A percentile compares a stretch with the other conserved stretches of the same genome.
phyloP scores from a whole-genome alignment of 225 moss, liverwort and hornwort species.

The Pseudisothecium myosuroides region DNA sequence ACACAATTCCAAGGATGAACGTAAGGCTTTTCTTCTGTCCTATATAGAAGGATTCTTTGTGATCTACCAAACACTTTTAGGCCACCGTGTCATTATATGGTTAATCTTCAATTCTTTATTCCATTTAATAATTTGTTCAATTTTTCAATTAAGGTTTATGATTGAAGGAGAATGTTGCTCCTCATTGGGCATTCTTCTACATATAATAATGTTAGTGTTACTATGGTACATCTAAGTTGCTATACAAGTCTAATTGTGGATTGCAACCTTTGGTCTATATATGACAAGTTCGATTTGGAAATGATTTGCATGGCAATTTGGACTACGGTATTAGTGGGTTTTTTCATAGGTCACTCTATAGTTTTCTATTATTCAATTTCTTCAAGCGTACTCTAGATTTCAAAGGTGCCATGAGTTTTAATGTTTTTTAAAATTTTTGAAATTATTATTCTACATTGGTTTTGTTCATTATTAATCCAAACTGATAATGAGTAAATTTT shows the following conservation, averaged over 20 bases:
- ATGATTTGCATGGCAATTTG: accelerated
- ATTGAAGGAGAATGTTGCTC: neutral
- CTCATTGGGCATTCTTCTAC: accelerated
- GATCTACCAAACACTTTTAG: neutral
- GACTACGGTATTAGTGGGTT: neutral
- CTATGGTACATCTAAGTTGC: neutral
- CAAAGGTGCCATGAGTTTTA: accelerated
- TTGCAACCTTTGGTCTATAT: accelerated
- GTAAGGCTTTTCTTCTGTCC: accelerated
- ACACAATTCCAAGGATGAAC: neutral
- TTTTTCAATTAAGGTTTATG: accelerated
- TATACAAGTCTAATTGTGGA: accelerated
- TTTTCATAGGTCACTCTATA: accelerated
- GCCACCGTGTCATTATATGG: too few relatives aligned
- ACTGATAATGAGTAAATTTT: accelerated
- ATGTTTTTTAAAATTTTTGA: neutral
- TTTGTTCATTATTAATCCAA: neutral
- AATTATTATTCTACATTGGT: neutral
- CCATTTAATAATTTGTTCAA: neutral
- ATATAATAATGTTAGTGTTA: too few relatives aligned
- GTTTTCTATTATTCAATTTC: neutral
- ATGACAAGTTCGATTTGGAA: neutral
- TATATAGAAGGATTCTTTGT: neutral
- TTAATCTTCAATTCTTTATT: neutral
- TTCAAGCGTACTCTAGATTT: accelerated